These are phyloP conservation scores for Penicillium capsulatum DNA, from an alignment of 2,329 filamentous ascomycete species.

Conservation along the genomic window DNA sequence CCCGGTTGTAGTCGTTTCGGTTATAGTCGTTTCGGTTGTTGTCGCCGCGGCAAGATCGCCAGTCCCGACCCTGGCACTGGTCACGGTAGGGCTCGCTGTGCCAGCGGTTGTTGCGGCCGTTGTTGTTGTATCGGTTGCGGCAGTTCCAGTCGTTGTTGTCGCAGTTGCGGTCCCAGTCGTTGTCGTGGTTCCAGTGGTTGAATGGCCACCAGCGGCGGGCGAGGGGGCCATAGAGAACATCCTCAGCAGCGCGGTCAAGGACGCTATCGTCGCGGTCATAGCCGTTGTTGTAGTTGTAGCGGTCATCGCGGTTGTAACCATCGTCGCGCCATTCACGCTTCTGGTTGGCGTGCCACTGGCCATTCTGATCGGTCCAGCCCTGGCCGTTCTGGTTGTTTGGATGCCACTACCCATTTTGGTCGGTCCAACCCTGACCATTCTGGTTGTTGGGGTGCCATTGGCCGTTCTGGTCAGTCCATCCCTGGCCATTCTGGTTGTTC, in stretches of 20 bases:
- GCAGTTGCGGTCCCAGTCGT: conserved; percentile 1
- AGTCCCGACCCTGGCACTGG: background rate
- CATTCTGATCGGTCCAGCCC: background rate
- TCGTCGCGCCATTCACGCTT: background rate
- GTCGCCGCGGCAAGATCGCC: background rate
- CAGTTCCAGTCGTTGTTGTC: conserved; percentile 7
- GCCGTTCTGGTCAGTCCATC: too few relatives aligned
- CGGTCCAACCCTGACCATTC: too few relatives aligned
- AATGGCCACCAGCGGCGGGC: conserved; percentile 3
- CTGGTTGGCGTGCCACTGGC: background rate
- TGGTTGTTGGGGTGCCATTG: too few relatives aligned
- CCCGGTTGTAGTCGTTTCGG: too few relatives aligned
- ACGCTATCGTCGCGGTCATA: conserved; percentile 12
- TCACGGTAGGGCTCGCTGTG: conserved; percentile 7
- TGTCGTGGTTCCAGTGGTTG: conserved; percentile 3
- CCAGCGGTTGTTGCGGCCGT: background rate
- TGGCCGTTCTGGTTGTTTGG: background rate
- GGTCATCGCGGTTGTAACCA: conserved; percentile 3
- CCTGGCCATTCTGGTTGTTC: too few relatives aligned
- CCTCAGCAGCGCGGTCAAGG: conserved; percentile 2
- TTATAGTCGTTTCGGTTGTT: too few relatives aligned
- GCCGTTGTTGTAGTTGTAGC: conserved; percentile 10
- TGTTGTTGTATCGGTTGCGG: conserved; percentile 4
- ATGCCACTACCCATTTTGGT: background rate
- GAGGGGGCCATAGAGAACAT: background rate